Evolutionary conservation across 1,284 basidiomycete species (phyloP), one percentile per base, ranked within the genome.

Genomic region (Naganishia cerealis): DNA sequence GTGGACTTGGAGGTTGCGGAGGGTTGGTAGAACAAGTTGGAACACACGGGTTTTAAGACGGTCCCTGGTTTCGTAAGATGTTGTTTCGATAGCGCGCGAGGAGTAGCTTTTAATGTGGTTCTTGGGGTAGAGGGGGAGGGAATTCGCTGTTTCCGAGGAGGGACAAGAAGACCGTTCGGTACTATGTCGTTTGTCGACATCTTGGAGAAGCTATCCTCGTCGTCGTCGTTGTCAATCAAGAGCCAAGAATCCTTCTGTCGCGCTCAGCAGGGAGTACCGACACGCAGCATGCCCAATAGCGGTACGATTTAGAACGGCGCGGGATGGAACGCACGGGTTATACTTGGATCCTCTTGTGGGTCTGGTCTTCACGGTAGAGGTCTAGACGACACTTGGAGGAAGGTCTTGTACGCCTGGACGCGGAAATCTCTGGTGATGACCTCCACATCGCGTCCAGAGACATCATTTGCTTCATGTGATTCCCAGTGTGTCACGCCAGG

Each of bases 1-100:
- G 59, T 36, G 12, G 5, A 38, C 50, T 16, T 24, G n/a, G 21
- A 50, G 7, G 61, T 38, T 29, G 26, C 29, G 13, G 38, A 29
- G n/a, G 18, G 29, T 15, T 38, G 50, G 61, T 63, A 63, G 38
- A 63, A 63, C 10, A 54, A 63, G 50, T 54, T 63, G 21, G 61
- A 33, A 12, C 50, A 24, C 7, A 63, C 61, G 39, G 61, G 50
- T 40, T 54, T 53, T 1, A 63, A 16, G 52, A 50, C 16, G n/a
- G 38, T 13, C 40, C 12, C 16, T 18, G 21, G 21, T 21, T 5
- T 29, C 26, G 39, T 46, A 15, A 40, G 10, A 24, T 24, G 57
- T 24, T 29, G 21, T 42, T 40, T n/a, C n/a, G 46, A 50, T 6
- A 50, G 6, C 10, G 15, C n/a, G 8, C 24, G 46, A 13, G 24